Percentiles rank a stretch among this genome's conserved stretches.
Conservation (phyloP, 371 early-diverging fungal genomes). For the Actinomortierella ambigua region DNA sequence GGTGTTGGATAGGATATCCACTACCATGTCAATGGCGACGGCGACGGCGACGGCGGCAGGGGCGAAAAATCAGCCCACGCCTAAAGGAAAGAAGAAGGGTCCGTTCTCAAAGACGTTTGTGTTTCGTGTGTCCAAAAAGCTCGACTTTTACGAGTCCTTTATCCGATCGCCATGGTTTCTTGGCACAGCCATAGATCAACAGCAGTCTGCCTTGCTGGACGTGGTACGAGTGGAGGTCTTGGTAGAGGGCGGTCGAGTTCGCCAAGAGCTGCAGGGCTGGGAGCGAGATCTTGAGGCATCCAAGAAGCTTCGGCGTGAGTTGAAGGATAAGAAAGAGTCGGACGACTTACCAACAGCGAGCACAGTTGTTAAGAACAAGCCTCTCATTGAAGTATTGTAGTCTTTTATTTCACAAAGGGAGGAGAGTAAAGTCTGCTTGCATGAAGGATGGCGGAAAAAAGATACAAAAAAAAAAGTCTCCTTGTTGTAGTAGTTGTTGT, state of each 20-base stretch:
- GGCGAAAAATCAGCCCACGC: neutral
- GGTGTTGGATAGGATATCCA: neutral
- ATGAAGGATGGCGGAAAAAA: neutral
- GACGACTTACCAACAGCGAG: too few species aligned
- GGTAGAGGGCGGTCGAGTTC: conserved; percentile 19
- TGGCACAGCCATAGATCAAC: conserved; percentile 12
- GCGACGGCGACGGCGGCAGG: neutral
- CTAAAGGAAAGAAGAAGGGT: neutral
- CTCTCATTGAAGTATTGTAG: neutral
- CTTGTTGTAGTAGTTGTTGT: neutral
- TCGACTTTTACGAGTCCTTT: conserved; percentile 43
- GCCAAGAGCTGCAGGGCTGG: conserved; percentile 38
- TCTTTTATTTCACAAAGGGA: neutral
- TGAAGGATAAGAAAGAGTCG: neutral
- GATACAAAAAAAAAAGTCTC: neutral
- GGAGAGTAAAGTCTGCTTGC: neutral
- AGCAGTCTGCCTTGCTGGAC: conserved; percentile 25
- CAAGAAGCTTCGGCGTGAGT: neutral
- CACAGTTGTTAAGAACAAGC: neutral
- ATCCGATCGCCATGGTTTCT: neutral
- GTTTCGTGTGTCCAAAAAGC: conserved; percentile 28
- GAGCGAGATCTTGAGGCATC: conserved; percentile 14
- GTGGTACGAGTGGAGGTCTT: conserved; percentile 31
- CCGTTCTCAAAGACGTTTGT: conserved; percentile 19
- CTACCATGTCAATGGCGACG: neutral